These are phyloP conservation scores for Teunomyces cretensis DNA, from an alignment of 805 yeast species.

Conservation along the genomic window DNA sequence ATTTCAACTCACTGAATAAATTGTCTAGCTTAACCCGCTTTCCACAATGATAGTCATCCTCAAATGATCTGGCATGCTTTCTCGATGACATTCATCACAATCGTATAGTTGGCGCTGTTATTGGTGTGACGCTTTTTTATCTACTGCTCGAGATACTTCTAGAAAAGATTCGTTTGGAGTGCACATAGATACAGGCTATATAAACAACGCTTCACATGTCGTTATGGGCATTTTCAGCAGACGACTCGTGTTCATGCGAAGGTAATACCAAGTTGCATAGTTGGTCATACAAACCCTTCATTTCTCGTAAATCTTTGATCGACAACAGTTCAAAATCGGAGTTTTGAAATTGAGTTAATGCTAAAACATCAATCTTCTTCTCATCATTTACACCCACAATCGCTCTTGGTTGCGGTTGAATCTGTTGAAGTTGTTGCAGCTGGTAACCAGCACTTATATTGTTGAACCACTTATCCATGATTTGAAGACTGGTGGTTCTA, in stretches of 20 bases:
- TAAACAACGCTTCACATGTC: not conserved
- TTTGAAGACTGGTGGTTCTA: constrained; percentile 39
- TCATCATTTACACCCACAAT: constrained; percentile 7
- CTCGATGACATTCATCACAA: constrained; percentile 3
- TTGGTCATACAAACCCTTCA: constrained; percentile 39
- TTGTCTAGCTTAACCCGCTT: constrained; percentile 33
- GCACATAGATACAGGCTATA: not conserved
- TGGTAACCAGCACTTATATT: constrained; percentile 20
- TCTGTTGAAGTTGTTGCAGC: constrained; percentile 3
- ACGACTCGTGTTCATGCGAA: not conserved
- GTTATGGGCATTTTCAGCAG: not conserved
- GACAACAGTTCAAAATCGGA: constrained; percentile 37
- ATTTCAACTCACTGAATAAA: constrained; percentile 22
- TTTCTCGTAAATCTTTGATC: constrained; percentile 30
- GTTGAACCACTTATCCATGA: constrained; percentile 45
- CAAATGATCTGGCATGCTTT: constrained; percentile 9
- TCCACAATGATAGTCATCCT: constrained; percentile 9
- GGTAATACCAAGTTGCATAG: constrained; percentile 23
- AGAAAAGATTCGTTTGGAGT: not conserved
- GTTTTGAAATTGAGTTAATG: constrained; percentile 33
- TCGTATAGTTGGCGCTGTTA: not conserved
- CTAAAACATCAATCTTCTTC: constrained; percentile 11
- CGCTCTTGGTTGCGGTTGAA: constrained; percentile 4
- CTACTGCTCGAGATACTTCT: not conserved
- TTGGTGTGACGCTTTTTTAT: too few relatives aligned